Evolutionary conservation across 352 stramenopile species (phyloP).

Genomic region (Pythium aristosporum): DNA sequence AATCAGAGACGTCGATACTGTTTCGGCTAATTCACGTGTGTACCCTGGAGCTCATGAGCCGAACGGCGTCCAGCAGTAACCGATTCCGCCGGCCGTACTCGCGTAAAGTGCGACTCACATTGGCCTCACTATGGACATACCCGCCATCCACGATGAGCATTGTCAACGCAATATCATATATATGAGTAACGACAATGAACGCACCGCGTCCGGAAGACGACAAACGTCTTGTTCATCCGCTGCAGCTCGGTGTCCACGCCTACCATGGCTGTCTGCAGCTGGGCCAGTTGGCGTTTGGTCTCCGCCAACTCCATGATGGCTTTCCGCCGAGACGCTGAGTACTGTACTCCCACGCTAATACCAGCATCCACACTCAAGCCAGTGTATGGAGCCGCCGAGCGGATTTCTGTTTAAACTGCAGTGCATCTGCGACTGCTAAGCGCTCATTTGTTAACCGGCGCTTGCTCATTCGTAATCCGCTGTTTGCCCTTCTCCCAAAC

Average conservation of each 20-base stretch:
- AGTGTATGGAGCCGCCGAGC: no score
- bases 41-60: conserved; percentile 42
- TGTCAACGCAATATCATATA: neutral
- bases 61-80: conserved; percentile 39
- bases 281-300: conserved; percentile 15
- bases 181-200: neutral
- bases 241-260: conserved; percentile 17
- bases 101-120: conserved; percentile 39
- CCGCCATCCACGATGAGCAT: neutral
- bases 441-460: no score
- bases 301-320: conserved; percentile 11
- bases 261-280: conserved; percentile 11
- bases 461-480: no score
- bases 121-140: conserved; percentile 35
- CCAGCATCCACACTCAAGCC: no score
- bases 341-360: no score
- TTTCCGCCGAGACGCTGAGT: conserved; percentile 6
- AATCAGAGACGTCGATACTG: neutral
- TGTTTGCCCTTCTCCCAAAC: conserved; percentile 18
- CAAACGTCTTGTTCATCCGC: conserved; percentile 23
- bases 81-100: conserved; percentile 61
- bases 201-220: conserved; percentile 20
- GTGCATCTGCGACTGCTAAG: no score
- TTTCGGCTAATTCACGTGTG: neutral
- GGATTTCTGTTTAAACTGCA: no score